Evolutionary conservation across 139 green algal species (phyloP).

Genomic region (Dunaliella sp.): DNA sequence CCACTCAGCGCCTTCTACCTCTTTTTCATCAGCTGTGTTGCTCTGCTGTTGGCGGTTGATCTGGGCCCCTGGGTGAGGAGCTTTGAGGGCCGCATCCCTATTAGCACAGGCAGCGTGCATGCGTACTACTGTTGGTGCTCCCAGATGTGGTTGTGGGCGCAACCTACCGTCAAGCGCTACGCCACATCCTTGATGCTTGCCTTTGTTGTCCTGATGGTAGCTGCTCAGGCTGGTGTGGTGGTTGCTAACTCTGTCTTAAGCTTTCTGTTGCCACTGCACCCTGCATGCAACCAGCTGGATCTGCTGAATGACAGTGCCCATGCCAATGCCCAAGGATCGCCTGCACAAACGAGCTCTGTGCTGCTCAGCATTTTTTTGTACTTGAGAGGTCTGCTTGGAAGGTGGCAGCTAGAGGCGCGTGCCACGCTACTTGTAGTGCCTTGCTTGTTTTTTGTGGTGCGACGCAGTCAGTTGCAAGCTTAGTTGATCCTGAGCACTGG

Average conservation of each 20-base stretch:
- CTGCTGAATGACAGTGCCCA: too few relatives aligned
- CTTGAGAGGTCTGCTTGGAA: neutral
- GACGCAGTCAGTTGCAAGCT: neutral
- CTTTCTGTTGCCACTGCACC: neutral
- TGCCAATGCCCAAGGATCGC: neutral
- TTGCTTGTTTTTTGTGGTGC: neutral
- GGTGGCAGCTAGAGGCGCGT: neutral
- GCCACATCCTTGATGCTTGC: neutral
- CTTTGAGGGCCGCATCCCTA: neutral
- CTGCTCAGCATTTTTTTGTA: neutral
- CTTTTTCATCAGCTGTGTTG: neutral
- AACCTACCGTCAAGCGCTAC: neutral
- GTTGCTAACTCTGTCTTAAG: neutral
- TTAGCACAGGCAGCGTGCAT: neutral
- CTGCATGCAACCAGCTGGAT: neutral
- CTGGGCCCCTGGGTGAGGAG: neutral
- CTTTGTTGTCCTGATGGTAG: neutral
- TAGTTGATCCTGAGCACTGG: neutral
- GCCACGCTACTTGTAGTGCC: neutral
- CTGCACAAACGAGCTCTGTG: neutral
- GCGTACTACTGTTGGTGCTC: too few relatives aligned
- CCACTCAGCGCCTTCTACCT: neutral
- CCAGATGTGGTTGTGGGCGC: neutral
- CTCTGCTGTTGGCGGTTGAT: neutral
- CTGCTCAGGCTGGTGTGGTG: neutral